Evolutionary conservation across 1,284 basidiomycete genomes (phyloP).

Genomic region (Puccinia triticina): DNA sequence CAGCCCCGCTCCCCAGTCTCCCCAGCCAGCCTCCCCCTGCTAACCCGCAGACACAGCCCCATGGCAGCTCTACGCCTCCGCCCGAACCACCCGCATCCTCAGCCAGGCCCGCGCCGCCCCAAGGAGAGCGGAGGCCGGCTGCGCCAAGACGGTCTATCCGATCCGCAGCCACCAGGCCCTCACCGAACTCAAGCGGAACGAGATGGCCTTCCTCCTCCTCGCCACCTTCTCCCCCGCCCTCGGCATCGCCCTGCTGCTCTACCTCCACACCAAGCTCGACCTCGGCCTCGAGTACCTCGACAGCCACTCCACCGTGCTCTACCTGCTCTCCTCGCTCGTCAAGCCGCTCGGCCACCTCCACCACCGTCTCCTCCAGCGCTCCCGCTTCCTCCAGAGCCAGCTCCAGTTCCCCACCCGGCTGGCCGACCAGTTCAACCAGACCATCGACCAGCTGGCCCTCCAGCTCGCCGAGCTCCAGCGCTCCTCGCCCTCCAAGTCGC

Average conservation of each 20-base stretch:
- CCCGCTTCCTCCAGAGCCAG: slow-evolving; percentile 14
- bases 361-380: slow-evolving; percentile 1
- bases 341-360: slow-evolving; percentile 32
- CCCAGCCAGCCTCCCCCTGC: too few relatives aligned
- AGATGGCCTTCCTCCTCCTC: slow-evolving; percentile 18
- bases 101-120: not conserved
- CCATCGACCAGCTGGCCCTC: not conserved
- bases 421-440: slow-evolving; percentile 12
- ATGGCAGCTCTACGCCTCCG: slow-evolving; percentile 35
- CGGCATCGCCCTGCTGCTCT: not conserved
- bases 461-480: not conserved
- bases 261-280: slow-evolving; percentile 25
- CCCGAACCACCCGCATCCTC: slow-evolving; percentile 27
- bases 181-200: slow-evolving; percentile 19
- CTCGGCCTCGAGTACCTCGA: slow-evolving; percentile 33
- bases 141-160: slow-evolving; percentile 14
- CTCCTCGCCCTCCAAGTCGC: slow-evolving; percentile 11
- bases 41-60: too few relatives aligned
- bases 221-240: slow-evolving; percentile 33
- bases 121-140: too few relatives aligned
- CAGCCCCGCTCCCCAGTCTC: not conserved
- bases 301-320: slow-evolving; percentile 28
- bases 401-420: slow-evolving; percentile 23
- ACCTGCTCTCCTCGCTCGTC: slow-evolving; percentile 28
- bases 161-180: slow-evolving; percentile 12